Conservation (phyloP, 805 yeast genomes). For the Candida suzukii region DNA sequence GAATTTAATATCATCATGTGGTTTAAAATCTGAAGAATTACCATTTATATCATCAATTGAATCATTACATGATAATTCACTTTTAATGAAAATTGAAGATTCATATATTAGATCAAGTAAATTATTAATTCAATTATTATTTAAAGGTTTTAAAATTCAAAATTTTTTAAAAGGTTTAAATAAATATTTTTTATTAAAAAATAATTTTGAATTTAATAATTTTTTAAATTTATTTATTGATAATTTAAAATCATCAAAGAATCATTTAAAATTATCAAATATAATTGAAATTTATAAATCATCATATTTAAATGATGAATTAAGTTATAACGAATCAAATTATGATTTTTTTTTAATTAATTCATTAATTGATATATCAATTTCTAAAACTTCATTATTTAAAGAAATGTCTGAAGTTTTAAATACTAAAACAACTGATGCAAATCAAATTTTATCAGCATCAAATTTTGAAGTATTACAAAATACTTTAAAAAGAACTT, state of each 20-base stretch:
- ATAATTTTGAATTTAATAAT: constrained; percentile 41
- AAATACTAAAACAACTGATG: constrained; percentile 47
- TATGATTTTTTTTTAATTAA: constrained; percentile 14
- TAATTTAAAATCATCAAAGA: constrained; percentile 41
- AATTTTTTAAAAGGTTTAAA: constrained; percentile 44
- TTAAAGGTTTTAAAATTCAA: constrained; percentile 51
- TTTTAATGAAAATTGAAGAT: constrained; percentile 48
- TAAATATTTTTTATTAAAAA: constrained; percentile 48
- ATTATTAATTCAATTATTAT: constrained; percentile 47
- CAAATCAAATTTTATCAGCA: constrained; percentile 41
- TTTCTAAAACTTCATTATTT: constrained; percentile 13
- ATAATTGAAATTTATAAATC: constrained; percentile 23
- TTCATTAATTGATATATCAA: constrained; percentile 7
- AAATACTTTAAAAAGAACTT: constrained; percentile 23
- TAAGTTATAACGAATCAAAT: constrained; percentile 11
- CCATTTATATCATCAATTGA: constrained; percentile 5
- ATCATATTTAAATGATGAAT: neutral
- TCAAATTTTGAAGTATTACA: constrained; percentile 27
- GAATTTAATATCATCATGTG: constrained; percentile 63
- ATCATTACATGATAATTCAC: constrained; percentile 24
- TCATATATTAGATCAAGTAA: constrained; percentile 66
- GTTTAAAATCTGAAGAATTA: constrained; percentile 29
- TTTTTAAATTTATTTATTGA: constrained; percentile 43
- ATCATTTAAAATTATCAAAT: constrained; percentile 20
- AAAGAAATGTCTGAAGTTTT: constrained; percentile 40